Evolutionary conservation across 805 yeast genomes (phyloP).

Genomic region (Nakazawaea sp.): DNA sequence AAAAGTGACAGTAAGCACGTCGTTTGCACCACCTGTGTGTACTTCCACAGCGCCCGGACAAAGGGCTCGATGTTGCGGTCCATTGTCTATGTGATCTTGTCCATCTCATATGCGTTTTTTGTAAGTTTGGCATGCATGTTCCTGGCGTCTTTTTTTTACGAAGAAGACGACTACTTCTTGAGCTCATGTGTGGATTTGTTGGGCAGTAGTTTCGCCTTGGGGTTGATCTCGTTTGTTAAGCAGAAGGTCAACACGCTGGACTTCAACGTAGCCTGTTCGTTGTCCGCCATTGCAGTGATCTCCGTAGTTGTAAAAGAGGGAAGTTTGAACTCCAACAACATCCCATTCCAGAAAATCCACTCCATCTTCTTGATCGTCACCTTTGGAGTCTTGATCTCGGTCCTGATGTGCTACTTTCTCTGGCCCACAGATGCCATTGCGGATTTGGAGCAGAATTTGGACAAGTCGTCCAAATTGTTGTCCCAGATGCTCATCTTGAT

Average conservation of each 20-base stretch:
- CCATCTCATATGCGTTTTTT: slow-evolving; percentile 46
- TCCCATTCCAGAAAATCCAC: slow-evolving; percentile 48
- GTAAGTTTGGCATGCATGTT: slow-evolving; percentile 47
- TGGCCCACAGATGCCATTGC: slow-evolving; percentile 58
- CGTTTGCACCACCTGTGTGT: slow-evolving; percentile 76
- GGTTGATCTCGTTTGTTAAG: slow-evolving; percentile 62
- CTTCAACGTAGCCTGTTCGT: slow-evolving; percentile 75
- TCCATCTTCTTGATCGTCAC: slow-evolving; percentile 52
- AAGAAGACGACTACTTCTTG: slow-evolving; percentile 36
- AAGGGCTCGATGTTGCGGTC: slow-evolving; percentile 79
- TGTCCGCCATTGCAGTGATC: slow-evolving; percentile 66
- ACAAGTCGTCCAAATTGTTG: slow-evolving; percentile 44
- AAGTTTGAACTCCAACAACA: slow-evolving; percentile 45
- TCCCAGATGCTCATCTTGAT: slow-evolving; percentile 40
- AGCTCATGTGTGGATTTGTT: slow-evolving; percentile 50
- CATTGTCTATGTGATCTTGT: slow-evolving; percentile 47
- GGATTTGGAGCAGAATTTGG: slow-evolving; percentile 37
- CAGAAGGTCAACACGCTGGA: slow-evolving; percentile 60
- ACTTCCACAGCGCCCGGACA: slow-evolving; percentile 77
- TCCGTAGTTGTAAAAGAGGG: slow-evolving; percentile 74
- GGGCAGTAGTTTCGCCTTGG: slow-evolving; percentile 49
- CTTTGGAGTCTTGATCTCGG: slow-evolving; percentile 54
- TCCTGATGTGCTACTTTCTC: slow-evolving; percentile 50
- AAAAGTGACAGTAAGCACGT: slow-evolving; percentile 70
- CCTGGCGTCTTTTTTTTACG: slow-evolving; percentile 38